Evolutionary conservation across 805 yeast genomes (phyloP), one percentile per base, ranked within the genome.

Genomic region (Spathaspora passalidarum): DNA sequence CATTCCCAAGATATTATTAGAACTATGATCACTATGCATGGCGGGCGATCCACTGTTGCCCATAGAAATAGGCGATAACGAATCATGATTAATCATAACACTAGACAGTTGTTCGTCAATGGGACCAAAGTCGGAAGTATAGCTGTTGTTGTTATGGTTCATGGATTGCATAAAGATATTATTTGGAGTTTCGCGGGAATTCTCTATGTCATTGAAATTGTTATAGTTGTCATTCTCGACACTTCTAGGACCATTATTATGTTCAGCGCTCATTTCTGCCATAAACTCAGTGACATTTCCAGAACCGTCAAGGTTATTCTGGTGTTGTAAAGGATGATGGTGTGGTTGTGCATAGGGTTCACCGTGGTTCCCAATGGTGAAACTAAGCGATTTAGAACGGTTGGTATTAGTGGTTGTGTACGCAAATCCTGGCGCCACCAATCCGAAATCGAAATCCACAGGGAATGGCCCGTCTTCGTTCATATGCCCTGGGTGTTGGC

Each of bases 391-490:
- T 22, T 39, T 44, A 16, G 38, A 19, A 4, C 32, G 43, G 19
- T 39, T 40, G 5, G 18, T 39, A 25, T 29, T 29, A 9, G 34
- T n/a, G 4, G 39, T n/a, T 1, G 41, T 23, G n/a, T 40, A 42
- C 16, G 35, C 36, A 10, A 42, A 39, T 34, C 21, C 36, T 19
- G 48, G 43, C 1, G 43, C 37, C 18, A 42, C 25, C 20, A 48
- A 42, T 9, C 48, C 61, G 46, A 60, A 56, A 45, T 59, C 63
- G 48, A 60, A 56, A 36, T 58, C 57, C 10, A 54, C 52, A n/a
- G 61, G 62, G 42, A 56, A 54, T 14, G 23, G 21, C 6, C 43
- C 38, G 21, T 41, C 21, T 6, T 45, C 38, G 5, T 35, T 37
- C n/a, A 37, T 21, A 26, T 9, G 11, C 5, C 5, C n/a, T 18